Conservation (phyloP, 2,329 filamentous ascomycete genomes). For the Phymatotrichopsis omnivora region DNA sequence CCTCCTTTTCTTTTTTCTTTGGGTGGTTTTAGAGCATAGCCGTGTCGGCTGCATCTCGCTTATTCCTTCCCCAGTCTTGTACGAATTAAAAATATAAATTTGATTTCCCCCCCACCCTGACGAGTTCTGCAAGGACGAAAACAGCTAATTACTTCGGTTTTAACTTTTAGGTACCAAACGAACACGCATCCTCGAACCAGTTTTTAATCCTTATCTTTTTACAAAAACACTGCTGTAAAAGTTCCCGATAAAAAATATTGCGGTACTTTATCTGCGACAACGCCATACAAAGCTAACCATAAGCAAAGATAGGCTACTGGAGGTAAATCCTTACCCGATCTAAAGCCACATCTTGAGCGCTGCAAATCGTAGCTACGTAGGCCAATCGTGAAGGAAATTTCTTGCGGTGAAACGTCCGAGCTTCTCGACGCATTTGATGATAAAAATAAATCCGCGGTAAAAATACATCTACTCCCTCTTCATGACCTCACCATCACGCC, state of each 20-base stretch:
- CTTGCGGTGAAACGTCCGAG: not conserved
- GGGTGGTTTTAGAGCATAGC: too few species aligned
- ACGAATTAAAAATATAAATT: too few species aligned
- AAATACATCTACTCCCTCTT: not conserved
- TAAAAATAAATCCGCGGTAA: constrained; percentile 8
- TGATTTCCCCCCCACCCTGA: too few species aligned
- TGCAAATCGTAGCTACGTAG: constrained; percentile 7
- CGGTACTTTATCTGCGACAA: not conserved
- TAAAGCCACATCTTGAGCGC: constrained; percentile 5
- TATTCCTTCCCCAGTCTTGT: too few species aligned
- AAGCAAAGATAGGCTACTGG: not conserved
- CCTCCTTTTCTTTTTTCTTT: too few species aligned
- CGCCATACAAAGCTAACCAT: constrained; percentile 8
- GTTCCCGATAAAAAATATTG: not conserved
- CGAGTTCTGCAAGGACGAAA: too few species aligned
- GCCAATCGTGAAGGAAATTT: constrained; percentile 6
- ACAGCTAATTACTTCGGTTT: too few species aligned
- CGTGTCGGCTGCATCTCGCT: too few species aligned
- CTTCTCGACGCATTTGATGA: constrained; percentile 1
- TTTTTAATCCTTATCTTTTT: too few species aligned
- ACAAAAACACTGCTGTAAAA: too few species aligned
- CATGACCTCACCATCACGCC: not conserved
- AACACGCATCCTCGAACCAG: too few species aligned
- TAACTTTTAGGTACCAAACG: too few species aligned
- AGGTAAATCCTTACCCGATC: not conserved